Conservation (phyloP, 2,329 filamentous ascomycete species). For the Diaporthe sp. region DNA sequence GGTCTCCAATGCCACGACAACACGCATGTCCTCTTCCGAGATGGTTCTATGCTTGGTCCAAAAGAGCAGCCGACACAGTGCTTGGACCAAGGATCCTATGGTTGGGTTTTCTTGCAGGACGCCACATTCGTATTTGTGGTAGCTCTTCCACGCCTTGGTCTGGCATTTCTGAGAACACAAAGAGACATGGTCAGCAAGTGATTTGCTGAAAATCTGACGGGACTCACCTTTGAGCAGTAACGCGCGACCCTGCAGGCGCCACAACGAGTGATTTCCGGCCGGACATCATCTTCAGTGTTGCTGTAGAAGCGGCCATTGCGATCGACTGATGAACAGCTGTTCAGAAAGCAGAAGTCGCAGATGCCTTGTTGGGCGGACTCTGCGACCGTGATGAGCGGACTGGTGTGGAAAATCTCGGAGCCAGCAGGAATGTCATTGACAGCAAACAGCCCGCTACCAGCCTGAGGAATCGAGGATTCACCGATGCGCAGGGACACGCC, state of each 20-base stretch:
- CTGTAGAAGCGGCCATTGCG: slow-evolving; percentile 27
- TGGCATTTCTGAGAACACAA: slow-evolving; percentile 42
- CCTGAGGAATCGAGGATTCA: slow-evolving; percentile 36
- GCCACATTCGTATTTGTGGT: slow-evolving; percentile 46
- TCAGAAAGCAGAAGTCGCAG: slow-evolving; percentile 44
- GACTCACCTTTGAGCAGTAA: slow-evolving; percentile 44
- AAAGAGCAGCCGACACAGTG: slow-evolving; percentile 42
- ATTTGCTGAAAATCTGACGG: no score
- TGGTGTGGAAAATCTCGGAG: slow-evolving; percentile 41
- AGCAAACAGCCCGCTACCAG: slow-evolving; percentile 43
- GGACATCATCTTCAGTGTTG: not conserved
- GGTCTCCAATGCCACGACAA: slow-evolving; percentile 39
- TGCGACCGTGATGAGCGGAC: slow-evolving; percentile 36
- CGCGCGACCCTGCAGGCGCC: slow-evolving; percentile 39
- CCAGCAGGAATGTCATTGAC: slow-evolving; percentile 35
- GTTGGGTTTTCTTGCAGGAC: slow-evolving; percentile 36
- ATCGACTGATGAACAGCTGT: slow-evolving; percentile 29
- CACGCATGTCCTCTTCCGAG: slow-evolving; percentile 33
- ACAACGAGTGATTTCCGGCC: slow-evolving; percentile 36
- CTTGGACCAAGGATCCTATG: slow-evolving; percentile 36
- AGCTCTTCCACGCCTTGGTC: slow-evolving; percentile 41
- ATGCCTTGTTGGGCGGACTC: slow-evolving; percentile 34
- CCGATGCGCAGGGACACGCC: slow-evolving; percentile 20
- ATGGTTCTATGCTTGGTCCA: slow-evolving; percentile 39
- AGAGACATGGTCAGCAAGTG: not conserved